Base-by-base conservation (phyloP, 441 rosid genomes). In the Gossypium gossypioides region DNA sequence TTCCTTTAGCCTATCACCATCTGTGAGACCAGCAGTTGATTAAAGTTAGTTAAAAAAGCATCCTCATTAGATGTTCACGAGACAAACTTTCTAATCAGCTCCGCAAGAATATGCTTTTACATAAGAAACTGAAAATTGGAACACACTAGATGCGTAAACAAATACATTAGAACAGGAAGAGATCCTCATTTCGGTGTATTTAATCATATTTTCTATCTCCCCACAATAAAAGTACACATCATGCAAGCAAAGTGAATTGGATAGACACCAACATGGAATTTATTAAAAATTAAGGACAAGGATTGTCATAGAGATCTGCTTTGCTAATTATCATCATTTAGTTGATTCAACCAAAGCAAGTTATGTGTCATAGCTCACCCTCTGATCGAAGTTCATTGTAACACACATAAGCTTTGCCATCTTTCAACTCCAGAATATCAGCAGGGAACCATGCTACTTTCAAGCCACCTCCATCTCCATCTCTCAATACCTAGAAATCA, bases 361-460 rank as follows among this genome's bases (percentile, higher is more conserved):
- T 19, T 15, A 46, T n/a, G 57, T 16, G 46, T 55, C 12, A 67
- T 25, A 72, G 56, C 81, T 70, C 79, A 96, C 98, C 99, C 64
- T 80, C 86, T 56, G 83, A 79, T 56, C 74, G 60, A 69, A 96
- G 92, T 73, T 90, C 96, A 72, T 55, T 69, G 83, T 90, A 90
- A 77, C 87, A 66, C 68, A 96, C 96, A 80, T 79, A 80, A 74
- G 94, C 99, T 77, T 85, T 88, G 73, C 87, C 97, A 82, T 86
- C 93, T 81, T 84, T 83, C 81, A 93, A 77, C 79, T 84, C 79
- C 81, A 87, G 72, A 61, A 93, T 91, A 76, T 83, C 83, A 70
- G 97, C 99, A 1, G 83, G 70, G 82, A 85, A 96, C 99, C 99
- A 96, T 59, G 92, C 92, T 6, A 87, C 84, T 84, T 85, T 88